Evolutionary conservation across 495 filamentous ascomycete genomes (phyloP), one percentile per base, ranked within the genome.

Genomic region (Pyrenopolyporus hunteri): DNA sequence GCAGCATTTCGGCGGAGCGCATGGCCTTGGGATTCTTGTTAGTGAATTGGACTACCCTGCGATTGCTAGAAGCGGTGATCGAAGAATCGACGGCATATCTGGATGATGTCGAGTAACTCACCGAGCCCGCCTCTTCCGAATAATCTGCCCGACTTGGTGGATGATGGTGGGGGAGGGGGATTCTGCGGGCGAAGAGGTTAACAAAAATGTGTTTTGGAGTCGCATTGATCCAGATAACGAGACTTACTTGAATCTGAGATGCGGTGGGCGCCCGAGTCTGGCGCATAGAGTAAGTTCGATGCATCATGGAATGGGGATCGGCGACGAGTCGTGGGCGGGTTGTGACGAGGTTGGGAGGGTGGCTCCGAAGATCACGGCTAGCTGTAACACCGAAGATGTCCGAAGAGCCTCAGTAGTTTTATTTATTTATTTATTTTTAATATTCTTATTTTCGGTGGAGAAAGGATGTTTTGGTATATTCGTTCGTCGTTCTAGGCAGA

Each of bases 221-320:
- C 36, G 36, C 36, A 60, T 49, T 46, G 49, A 23, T 46, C 56
- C 23, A 33, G 36, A 13, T 10, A 20, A 32, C 22, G n/a, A 42
- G 13, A 8, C 70, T 48, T 60, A 79, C 78, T 57, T 80, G 78
- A 16, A 81, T 78, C 60, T 81, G 79, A 14, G 79, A 81, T 46
- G 79, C 79, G 35, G 95, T 98, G 42, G 95, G 95, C 66, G 89
- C 89, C 82, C 94, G 87, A 79, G 90, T 86, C 79, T 93, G 88
- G 85, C 94, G 91, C 93, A 98, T 97, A 64, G 92, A 97, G 72
- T 98, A 98, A 63, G 94, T 96, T 64, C 94, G 90, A 85, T 98
- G 93, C 94, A 98, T 98, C 42, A 54, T 78, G 74, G 51, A 37
- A 28, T 37, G 29, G 13, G 31, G 16, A 51, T 49, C 25, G 50